phyloP scores from a whole-genome alignment of 2,329 filamentous ascomycete genomes.

The Phoma herbarum region DNA sequence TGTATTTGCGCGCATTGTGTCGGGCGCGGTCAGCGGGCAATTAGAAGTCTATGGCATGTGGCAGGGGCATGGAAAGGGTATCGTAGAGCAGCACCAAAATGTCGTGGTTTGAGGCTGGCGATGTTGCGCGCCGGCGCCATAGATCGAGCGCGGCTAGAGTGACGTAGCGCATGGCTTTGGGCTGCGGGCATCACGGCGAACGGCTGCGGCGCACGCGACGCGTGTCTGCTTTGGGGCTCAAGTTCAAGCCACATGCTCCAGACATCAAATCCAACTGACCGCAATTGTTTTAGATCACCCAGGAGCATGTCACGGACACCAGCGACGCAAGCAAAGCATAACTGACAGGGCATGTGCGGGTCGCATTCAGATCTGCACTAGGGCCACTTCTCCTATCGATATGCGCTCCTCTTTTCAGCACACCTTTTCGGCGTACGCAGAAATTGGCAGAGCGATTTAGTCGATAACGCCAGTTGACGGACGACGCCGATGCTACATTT shows the following conservation, averaged over 20 bases:
- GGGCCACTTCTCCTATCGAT: constrained; percentile 42
- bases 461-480: constrained; percentile 10
- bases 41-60: constrained; percentile 38
- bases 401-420: constrained; percentile 34
- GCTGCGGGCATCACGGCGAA: neutral
- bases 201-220: constrained; percentile 8
- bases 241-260: constrained; percentile 13
- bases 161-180: constrained; percentile 41
- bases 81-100: constrained; percentile 18
- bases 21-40: constrained; percentile 18
- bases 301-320: constrained; percentile 1
- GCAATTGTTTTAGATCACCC: neutral
- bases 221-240: constrained; percentile 16
- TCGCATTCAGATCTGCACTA: constrained; percentile 30
- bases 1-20: constrained; percentile 65
- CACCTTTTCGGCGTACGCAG: neutral
- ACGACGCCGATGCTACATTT: constrained; percentile 31
- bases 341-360: constrained; percentile 35
- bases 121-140: constrained; percentile 15
- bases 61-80: constrained; percentile 51
- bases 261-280: constrained; percentile 1
- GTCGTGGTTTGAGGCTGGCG: constrained; percentile 31
- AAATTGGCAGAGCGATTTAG: constrained; percentile 1
- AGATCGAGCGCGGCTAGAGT: constrained; percentile 18
- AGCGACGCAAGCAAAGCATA: constrained; percentile 19